Base-by-base conservation (phyloP, 1,284 basidiomycete genomes). In the Spongispora temasekensis region DNA sequence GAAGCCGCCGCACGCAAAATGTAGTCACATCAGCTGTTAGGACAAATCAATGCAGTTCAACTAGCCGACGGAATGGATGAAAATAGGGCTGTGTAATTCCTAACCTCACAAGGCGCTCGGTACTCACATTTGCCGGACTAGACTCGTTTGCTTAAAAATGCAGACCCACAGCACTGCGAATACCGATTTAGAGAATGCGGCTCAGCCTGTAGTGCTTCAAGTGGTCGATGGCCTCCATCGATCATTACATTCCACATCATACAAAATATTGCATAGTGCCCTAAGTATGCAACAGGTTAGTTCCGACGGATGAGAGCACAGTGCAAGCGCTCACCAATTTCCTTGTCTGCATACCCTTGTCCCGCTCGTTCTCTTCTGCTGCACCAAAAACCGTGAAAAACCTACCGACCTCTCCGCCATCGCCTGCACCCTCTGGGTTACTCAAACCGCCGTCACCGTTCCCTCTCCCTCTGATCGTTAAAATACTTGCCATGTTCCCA, bases 301-400 rank as follows among this genome's bases (percentile, higher is more conserved):
- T 5, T 32, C 34, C 12, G 55, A 35, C 55, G 13, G 46, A 50
- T 28, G 27, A 50, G 21, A 48, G 8, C 1, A 15, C 1, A 28
- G n/a, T 53, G 9, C 13, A 28, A 25, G 25, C 2, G 81, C 87
- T 68, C 68, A 90, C 89, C 79, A 86, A 79, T 67, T 84, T 82
- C 68, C 86, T 77, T 55, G 81, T 81, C 72, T 83, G 82, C 83
- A 86, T 83, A 15, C 84, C 86, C 66, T 85, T 83, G 76, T 96
- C 94, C 60, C 87, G 79, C 71, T 92, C 88, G 68, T 96, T 96
- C 82, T 96, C 94, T 62, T 81, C 83, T 2, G 94, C 94, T 2
- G 94, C 91, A 48, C 87, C 87, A 68, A 90, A 96, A 25, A 93
- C 91, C 25, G 84, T 91, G 70, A 95, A 95, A 60, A 78, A 77